Percentiles rank a stretch among this genome's conserved stretches.
Conservation (phyloP, 768 basidiomycete species). For the Cystofilobasidium bisporidii region DNA sequence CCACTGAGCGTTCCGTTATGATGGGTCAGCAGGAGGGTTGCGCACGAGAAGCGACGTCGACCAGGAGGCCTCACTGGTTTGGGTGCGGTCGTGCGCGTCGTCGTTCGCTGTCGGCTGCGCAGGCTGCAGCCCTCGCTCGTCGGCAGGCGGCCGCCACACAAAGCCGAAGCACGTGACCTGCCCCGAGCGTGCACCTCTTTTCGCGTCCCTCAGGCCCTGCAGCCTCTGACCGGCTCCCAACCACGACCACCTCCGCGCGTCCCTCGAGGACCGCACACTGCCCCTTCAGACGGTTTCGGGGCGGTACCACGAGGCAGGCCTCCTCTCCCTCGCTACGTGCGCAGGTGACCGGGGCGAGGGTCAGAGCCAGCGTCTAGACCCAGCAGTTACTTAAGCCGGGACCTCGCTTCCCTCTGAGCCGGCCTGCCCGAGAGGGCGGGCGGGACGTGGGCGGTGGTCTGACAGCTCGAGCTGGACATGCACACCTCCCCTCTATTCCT, state of each 20-base stretch:
- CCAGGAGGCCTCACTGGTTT: too few relatives aligned
- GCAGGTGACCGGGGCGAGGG: background rate
- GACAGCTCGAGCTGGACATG: conserved; percentile 9
- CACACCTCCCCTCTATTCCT: background rate
- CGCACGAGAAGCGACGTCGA: too few relatives aligned
- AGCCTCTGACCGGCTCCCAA: background rate
- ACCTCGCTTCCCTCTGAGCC: background rate
- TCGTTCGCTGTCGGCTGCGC: too few relatives aligned
- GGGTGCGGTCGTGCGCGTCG: too few relatives aligned
- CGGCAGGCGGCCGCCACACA: too few relatives aligned
- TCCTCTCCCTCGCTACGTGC: background rate
- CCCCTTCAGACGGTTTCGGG: background rate
- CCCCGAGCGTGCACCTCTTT: background rate
- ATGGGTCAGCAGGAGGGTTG: too few relatives aligned
- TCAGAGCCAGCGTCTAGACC: background rate
- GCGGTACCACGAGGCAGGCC: conserved; percentile 5
- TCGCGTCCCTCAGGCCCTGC: background rate
- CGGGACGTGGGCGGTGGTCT: background rate
- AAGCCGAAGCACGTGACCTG: background rate
- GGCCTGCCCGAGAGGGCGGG: background rate
- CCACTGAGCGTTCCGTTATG: background rate
- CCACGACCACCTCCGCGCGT: conserved; percentile 1
- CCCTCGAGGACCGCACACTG: background rate
- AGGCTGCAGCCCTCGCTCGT: too few relatives aligned
- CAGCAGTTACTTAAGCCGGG: conserved; percentile 1